Evolutionary conservation across 192 early-diverging fungal species (phyloP), one percentile per base, ranked within the genome.

Genomic region (Rhizoclosmatium globosum): DNA sequence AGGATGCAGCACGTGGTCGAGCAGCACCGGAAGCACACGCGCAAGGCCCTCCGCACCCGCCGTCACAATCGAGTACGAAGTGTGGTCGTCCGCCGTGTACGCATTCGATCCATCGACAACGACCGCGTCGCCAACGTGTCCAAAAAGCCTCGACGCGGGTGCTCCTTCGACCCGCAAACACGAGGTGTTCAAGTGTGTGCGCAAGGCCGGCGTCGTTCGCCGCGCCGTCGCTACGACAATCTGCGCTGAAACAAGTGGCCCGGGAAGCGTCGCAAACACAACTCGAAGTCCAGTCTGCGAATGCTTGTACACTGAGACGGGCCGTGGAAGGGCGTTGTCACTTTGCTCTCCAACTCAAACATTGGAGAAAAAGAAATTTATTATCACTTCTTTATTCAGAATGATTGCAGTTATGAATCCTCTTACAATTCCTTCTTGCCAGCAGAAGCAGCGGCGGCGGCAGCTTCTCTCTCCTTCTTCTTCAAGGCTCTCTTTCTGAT

Each of bases 171-270:
- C 17, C 95, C 95, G 74, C 92, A 94, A 65, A 96, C 0, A 95
- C 82, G 74, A 96, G 86, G 88, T 92, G 89, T 76, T 96, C 95
- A 3, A 96, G 88, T 0, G 94, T 95, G 74, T 96, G 95, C 9
- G 94, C 89, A n/a, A 93, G 85, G 11, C 95, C 95, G 67, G 88
- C 85, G 74, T 94, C 85, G 84, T 91, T 87, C 42, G 81, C 61
- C 4, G 88, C 60, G 2, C 89, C 2, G 95, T 96, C 1, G 95
- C 94, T 50, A 96, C 78, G 45, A 95, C 88, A 64, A 95, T 91
- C 57, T 88, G 85, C n/a, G 87, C 83, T 0, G 91, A 87, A 48
- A 82, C 87, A 67, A 94, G 82, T 4, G 95, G 94, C 19, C 92
- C 91, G 2, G 89, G 84, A 2, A 93, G 82, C 46, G 82, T 66